Conservation (phyloP, 768 basidiomycete genomes). For the Porpolomopsis calyptriformis region DNA sequence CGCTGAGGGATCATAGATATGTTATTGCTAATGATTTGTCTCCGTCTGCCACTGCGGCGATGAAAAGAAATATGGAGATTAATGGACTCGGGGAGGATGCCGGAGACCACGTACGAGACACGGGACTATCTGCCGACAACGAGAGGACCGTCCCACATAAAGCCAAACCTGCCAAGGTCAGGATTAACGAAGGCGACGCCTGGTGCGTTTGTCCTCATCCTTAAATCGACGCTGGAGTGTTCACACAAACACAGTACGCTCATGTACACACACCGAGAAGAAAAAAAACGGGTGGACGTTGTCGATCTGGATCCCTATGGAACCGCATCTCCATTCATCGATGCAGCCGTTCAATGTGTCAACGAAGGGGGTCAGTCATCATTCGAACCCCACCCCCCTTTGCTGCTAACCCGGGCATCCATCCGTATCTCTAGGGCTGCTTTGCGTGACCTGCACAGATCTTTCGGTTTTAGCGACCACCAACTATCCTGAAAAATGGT, state of each 20-base stretch:
- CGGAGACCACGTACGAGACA: constrained; percentile 14
- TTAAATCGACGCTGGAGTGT: neutral
- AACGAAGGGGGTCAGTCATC: constrained; percentile 68
- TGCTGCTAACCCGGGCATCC: constrained; percentile 1
- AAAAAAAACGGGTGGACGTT: constrained; percentile 70
- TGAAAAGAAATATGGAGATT: constrained; percentile 73
- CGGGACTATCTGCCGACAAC: constrained; percentile 8
- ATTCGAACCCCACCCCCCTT: neutral
- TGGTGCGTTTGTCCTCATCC: constrained; percentile 43
- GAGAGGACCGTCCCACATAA: constrained; percentile 6
- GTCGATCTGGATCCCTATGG: constrained; percentile 99
- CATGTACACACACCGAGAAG: constrained; percentile 82
- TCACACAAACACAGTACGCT: constrained; percentile 42
- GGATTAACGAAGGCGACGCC: constrained; percentile 88
- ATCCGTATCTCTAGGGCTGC: constrained; percentile 45
- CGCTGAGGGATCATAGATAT: constrained; percentile 39
- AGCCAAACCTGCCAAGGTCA: constrained; percentile 41
- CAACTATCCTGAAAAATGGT: constrained; percentile 98
- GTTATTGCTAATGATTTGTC: constrained; percentile 94
- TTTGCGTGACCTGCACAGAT: constrained; percentile 96
- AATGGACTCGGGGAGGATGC: constrained; percentile 57
- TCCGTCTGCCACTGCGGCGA: constrained; percentile 69
- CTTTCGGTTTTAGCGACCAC: constrained; percentile 85
- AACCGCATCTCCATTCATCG: constrained; percentile 93
- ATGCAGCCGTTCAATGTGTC: constrained; percentile 82